These are phyloP conservation scores for Porogramme epimiltina DNA, from an alignment of 1,284 basidiomycete species.

Conservation along the genomic window DNA sequence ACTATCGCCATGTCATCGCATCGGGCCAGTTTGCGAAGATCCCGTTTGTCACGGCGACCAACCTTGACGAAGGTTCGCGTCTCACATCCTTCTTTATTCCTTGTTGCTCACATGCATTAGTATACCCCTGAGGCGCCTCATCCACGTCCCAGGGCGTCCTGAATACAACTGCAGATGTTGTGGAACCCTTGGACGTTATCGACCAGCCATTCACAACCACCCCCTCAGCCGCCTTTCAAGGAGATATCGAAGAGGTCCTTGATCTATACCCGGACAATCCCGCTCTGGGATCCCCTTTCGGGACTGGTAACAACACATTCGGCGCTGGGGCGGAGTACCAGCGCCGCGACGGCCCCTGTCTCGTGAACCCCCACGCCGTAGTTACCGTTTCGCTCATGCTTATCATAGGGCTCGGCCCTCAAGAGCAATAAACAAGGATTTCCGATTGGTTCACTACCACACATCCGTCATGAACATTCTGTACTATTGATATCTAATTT, in stretches of 20 bases:
- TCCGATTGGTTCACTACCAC: too few species aligned
- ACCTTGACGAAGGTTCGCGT: slow-evolving; percentile 17
- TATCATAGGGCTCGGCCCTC: too few species aligned
- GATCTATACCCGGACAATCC: slow-evolving; percentile 51
- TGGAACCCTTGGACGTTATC: slow-evolving; percentile 9
- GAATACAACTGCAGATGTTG: slow-evolving; percentile 33
- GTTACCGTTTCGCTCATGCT: too few species aligned
- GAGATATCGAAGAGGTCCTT: slow-evolving; percentile 33
- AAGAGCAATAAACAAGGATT: too few species aligned
- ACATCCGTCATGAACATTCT: too few species aligned
- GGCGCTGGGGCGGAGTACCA: slow-evolving; percentile 46
- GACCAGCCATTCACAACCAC: slow-evolving; percentile 28
- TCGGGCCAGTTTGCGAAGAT: slow-evolving; percentile 18
- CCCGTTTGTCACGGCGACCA: slow-evolving; percentile 20
- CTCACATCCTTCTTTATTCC: not conserved
- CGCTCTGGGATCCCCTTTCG: slow-evolving; percentile 49
- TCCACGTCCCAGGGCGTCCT: slow-evolving; percentile 32
- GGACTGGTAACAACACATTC: slow-evolving; percentile 53
- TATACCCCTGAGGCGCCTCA: too few species aligned
- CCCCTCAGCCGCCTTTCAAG: slow-evolving; percentile 30
- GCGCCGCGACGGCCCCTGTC: slow-evolving; percentile 40
- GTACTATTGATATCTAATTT: too few species aligned
- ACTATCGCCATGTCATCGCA: too few species aligned
- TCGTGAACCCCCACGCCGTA: slow-evolving; percentile 42
- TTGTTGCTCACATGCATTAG: too few species aligned